Conservation (phyloP, 108 stramenopile genomes). For the Seminavis robusta region DNA sequence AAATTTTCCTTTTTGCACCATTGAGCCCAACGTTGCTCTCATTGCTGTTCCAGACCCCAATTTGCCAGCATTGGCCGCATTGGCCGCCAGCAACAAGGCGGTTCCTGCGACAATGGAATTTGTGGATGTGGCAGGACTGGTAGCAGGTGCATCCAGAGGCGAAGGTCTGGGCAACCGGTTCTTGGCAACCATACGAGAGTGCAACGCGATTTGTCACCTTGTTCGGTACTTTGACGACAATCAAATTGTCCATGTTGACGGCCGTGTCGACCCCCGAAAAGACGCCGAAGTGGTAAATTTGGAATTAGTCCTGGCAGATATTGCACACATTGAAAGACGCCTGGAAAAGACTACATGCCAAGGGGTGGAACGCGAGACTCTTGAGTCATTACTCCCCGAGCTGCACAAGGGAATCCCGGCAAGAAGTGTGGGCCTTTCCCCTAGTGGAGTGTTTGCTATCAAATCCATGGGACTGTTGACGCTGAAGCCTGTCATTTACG, state of each 20-base stretch:
- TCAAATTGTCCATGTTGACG: conserved; percentile 85
- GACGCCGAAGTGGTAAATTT: conserved; percentile 89
- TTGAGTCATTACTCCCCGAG: conserved; percentile 45
- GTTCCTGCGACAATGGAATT: conserved; percentile 78
- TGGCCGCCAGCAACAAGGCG: conserved; percentile 38
- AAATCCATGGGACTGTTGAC: conserved; percentile 77
- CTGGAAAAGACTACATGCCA: conserved; percentile 52
- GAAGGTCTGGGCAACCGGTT: conserved; percentile 96
- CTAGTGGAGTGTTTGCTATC: conserved; percentile 37
- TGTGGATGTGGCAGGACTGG: conserved; percentile 94
- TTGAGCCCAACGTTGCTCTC: conserved; percentile 89
- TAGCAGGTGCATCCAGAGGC: conserved; percentile 86
- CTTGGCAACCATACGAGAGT: conserved; percentile 82
- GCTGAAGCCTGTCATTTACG: conserved; percentile 84
- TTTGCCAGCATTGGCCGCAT: conserved; percentile 38
- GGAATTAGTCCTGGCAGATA: conserved; percentile 86
- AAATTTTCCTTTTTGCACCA: conserved; percentile 98
- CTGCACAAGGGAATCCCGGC: conserved; percentile 67
- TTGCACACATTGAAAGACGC: conserved; percentile 83
- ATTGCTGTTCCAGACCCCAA: conserved; percentile 78
- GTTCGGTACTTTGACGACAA: conserved; percentile 77
- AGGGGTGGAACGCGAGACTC: conserved; percentile 52
- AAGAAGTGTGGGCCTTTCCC: conserved; percentile 45
- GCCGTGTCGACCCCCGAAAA: conserved; percentile 74
- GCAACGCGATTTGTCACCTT: conserved; percentile 83